These are phyloP conservation scores for Nothophytophthora sp. DNA, from an alignment of 352 stramenopile species.

Conservation along the genomic window DNA sequence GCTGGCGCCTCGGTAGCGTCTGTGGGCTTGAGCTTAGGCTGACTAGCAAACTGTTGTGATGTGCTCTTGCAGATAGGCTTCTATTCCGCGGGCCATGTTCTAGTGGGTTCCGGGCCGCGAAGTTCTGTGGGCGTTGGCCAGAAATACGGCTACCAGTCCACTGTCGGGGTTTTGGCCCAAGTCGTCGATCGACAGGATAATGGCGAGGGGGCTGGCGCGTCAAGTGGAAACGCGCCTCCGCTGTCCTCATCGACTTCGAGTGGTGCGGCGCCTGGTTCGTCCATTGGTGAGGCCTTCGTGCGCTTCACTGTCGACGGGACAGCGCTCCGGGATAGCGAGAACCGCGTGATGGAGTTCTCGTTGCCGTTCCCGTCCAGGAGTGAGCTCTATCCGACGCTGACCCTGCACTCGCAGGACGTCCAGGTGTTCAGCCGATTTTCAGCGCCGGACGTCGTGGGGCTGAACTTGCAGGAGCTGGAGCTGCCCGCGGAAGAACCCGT, in stretches of 20 bases:
- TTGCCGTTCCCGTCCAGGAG: slow-evolving; percentile 56
- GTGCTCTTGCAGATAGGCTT: slow-evolving; percentile 62
- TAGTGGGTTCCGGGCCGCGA: slow-evolving; percentile 61
- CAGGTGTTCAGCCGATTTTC: slow-evolving; percentile 83
- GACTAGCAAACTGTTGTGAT: slow-evolving; percentile 3
- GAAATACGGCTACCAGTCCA: slow-evolving; percentile 65
- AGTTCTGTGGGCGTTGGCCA: slow-evolving; percentile 55
- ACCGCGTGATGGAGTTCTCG: slow-evolving; percentile 58
- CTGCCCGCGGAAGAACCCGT: slow-evolving; percentile 27
- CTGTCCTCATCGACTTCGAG: slow-evolving; percentile 7
- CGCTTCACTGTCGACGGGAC: slow-evolving; percentile 76
- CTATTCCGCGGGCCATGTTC: slow-evolving; percentile 78
- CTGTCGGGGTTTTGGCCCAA: slow-evolving; percentile 72
- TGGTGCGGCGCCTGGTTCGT: slow-evolving; percentile 10
- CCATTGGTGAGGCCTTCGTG: slow-evolving; percentile 42
- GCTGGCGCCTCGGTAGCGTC: not conserved
- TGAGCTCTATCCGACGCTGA: slow-evolving; percentile 85
- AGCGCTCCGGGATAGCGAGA: slow-evolving; percentile 54
- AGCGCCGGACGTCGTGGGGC: slow-evolving; percentile 55
- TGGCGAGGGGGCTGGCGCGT: slow-evolving; percentile 2
- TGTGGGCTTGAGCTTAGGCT: not conserved
- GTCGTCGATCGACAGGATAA: slow-evolving; percentile 44
- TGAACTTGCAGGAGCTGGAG: slow-evolving; percentile 58
- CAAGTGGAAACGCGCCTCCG: slow-evolving; percentile 3
- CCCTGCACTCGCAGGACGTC: slow-evolving; percentile 80